Percentiles rank a stretch among this genome's conserved stretches.
These are phyloP conservation scores for Neospermospora avenae DNA, from an alignment of 2,329 filamentous ascomycete genomes.

Conservation along the genomic window DNA sequence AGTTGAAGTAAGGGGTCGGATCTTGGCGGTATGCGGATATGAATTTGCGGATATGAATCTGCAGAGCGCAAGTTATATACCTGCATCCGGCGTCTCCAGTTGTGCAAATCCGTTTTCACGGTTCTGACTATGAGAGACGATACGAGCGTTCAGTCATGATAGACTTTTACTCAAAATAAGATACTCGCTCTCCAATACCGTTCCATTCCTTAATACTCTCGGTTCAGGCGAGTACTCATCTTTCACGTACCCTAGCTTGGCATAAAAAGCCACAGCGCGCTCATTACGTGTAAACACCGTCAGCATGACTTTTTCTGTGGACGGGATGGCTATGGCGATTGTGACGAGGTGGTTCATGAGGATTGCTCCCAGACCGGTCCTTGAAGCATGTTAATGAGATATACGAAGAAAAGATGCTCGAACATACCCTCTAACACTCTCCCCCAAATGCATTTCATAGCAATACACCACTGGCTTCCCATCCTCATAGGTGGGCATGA, in stretches of 20 bases:
- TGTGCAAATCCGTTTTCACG: too few species aligned
- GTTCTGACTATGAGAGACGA: too few species aligned
- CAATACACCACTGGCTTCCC: conserved; percentile 67
- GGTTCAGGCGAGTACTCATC: conserved; percentile 55
- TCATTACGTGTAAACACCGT: conserved; percentile 66
- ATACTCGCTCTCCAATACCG: conserved; percentile 54
- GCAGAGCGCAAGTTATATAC: too few species aligned
- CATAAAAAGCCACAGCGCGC: conserved; percentile 58
- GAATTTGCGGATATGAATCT: too few species aligned
- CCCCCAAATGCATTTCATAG: conserved; percentile 71
- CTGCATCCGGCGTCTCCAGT: too few species aligned
- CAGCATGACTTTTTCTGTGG: conserved; percentile 66
- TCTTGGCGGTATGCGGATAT: neutral
- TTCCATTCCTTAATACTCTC: conserved; percentile 52
- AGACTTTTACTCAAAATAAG: conserved; percentile 53
- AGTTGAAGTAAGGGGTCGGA: neutral
- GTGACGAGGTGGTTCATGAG: conserved; percentile 56
- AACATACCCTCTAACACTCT: conserved; percentile 51
- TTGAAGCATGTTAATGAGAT: conserved; percentile 34
- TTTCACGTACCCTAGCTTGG: conserved; percentile 52
- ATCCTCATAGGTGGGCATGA: conserved; percentile 70
- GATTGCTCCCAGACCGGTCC: conserved; percentile 59
- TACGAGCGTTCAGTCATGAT: too few species aligned
- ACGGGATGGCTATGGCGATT: conserved; percentile 51
- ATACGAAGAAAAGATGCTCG: neutral